Percentiles rank a stretch among this genome's conserved stretches.
Conservation (phyloP, 176 grass and related monocot genomes). For the Phragmites australis region DNA sequence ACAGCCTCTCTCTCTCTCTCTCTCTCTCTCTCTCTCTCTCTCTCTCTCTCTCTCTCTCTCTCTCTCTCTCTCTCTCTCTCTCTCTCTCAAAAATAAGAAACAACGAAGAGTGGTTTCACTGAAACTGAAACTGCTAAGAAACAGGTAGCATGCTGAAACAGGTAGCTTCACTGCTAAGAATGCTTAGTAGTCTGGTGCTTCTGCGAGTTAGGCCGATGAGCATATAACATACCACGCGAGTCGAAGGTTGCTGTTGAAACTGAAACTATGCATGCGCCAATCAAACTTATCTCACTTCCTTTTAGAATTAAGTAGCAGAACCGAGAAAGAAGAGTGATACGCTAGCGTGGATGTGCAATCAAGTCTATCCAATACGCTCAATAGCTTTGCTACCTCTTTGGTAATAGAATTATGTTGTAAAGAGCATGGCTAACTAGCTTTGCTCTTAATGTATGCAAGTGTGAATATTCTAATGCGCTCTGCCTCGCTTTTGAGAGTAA, state of each 20-base stretch:
- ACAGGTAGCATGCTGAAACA: constrained; percentile 26
- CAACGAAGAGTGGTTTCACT: too few relatives aligned
- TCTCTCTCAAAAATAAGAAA: too few relatives aligned
- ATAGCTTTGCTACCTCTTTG: neutral
- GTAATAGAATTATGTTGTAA: neutral
- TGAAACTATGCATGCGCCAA: neutral
- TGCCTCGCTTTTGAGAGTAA: constrained; percentile 29
- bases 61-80: too few relatives aligned
- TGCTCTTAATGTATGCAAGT: constrained; percentile 3
- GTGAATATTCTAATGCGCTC: constrained; percentile 23
- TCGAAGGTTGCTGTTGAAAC: neutral
- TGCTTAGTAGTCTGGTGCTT: neutral
- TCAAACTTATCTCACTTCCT: neutral
- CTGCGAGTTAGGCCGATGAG: neutral
- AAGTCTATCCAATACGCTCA: neutral
- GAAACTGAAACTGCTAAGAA: too few relatives aligned
- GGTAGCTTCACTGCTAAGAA: constrained; percentile 57
- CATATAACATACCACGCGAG: neutral
- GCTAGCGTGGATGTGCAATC: constrained; percentile 5
- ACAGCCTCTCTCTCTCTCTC: too few relatives aligned
- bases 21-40: too few relatives aligned
- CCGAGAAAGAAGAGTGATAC: neutral
- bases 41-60: too few relatives aligned
- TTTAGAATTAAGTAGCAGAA: neutral
- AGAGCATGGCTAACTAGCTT: constrained; percentile 13